Conservation (phyloP, 2,329 filamentous ascomycete genomes). For the Fusarium temperatum region DNA sequence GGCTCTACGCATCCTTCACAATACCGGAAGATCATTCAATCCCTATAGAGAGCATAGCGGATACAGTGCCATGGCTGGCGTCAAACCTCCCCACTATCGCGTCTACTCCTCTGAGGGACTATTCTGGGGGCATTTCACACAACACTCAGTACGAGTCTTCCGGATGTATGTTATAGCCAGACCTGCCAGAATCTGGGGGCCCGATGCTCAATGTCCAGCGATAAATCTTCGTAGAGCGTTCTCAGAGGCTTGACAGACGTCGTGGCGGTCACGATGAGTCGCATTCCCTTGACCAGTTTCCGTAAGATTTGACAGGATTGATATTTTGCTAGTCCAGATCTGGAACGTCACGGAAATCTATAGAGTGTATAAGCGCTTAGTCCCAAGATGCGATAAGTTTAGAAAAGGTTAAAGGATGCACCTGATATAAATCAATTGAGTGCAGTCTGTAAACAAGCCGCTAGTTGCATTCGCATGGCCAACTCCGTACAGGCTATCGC, state of each 20-base stretch:
- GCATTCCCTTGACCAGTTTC: no score
- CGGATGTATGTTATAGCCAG: neutral
- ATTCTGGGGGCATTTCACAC: accelerated
- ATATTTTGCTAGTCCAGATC: neutral
- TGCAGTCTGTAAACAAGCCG: neutral
- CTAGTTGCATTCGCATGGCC: neutral
- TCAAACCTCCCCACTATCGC: neutral
- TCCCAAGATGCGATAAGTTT: neutral
- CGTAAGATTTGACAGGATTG: no score
- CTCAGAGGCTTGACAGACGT: accelerated
- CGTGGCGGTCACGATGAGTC: accelerated
- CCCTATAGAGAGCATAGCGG: neutral
- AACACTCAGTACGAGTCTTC: neutral
- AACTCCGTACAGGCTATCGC: neutral
- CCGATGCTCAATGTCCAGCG: neutral
- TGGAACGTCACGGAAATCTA: neutral
- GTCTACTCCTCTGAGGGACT: neutral
- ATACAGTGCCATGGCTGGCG: neutral
- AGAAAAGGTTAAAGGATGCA: neutral
- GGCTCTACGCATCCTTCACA: neutral
- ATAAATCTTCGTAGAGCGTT: neutral
- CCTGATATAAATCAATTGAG: neutral
- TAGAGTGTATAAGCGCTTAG: neutral
- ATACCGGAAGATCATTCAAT: neutral
- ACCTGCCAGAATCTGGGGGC: neutral